Evolutionary conservation across 2,329 filamentous ascomycete genomes (phyloP).

Genomic region (Alternaria alternata): DNA sequence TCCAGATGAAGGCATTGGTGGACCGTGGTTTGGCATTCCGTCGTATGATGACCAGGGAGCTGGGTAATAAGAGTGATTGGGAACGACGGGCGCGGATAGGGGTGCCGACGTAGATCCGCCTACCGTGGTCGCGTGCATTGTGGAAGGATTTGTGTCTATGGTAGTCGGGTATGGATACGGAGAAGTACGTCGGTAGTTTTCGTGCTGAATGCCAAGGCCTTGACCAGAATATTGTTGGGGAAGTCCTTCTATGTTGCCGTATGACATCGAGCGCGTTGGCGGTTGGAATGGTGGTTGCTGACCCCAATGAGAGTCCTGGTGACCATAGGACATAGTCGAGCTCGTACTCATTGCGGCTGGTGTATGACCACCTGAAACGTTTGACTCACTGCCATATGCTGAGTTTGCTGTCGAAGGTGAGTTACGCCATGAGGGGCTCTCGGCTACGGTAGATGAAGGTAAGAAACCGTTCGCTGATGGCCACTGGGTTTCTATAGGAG

Average conservation of each 20-base stretch:
- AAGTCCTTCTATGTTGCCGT: conserved; percentile 50
- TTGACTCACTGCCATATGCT: conserved; percentile 48
- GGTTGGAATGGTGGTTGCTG: conserved; percentile 40
- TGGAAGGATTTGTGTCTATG: conserved; percentile 44
- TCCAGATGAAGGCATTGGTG: conserved; percentile 38
- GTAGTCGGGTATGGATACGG: conserved; percentile 45
- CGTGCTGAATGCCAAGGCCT: conserved; percentile 43
- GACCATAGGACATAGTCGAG: conserved; percentile 48
- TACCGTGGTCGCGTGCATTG: conserved; percentile 35
- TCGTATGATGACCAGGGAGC: conserved; percentile 44
- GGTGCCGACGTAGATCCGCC: conserved; percentile 39
- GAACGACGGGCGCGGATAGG: conserved; percentile 46
- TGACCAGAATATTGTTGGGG: conserved; percentile 43
- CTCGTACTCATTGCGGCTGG: conserved; percentile 47
- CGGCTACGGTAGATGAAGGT: conserved; percentile 47
- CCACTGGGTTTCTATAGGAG: conserved; percentile 50
- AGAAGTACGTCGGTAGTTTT: conserved; percentile 44
- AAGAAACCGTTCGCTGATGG: conserved; percentile 41
- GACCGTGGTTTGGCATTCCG: conserved; percentile 30
- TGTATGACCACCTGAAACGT: conserved; percentile 45
- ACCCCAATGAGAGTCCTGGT: conserved; percentile 43
- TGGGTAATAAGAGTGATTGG: conserved; percentile 43
- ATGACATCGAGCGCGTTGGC: conserved; percentile 51
- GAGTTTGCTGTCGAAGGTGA: conserved; percentile 47
- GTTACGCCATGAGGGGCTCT: conserved; percentile 49